Conservation (phyloP, 164 flowering plant genomes). For the Dillenia suffruticosa region DNA sequence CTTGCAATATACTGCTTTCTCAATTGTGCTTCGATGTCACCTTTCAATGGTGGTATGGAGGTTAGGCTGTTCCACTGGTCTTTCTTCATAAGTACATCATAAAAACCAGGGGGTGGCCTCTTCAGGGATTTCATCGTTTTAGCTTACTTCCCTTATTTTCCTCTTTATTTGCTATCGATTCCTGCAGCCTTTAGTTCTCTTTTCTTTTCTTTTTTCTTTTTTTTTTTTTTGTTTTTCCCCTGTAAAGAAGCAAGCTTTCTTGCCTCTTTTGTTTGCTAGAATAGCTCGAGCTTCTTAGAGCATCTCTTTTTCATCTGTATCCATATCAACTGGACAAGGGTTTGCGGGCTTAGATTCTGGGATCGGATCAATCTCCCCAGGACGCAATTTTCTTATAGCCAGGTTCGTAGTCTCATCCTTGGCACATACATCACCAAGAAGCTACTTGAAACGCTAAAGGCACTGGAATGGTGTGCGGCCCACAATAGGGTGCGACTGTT, state of each 20-base stretch:
- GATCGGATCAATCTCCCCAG: conserved; percentile 56
- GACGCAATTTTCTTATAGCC: conserved; percentile 44
- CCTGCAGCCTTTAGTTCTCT: conserved; percentile 60
- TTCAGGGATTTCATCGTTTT: conserved; percentile 53
- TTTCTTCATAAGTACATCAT: conserved; percentile 43
- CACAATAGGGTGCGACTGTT: conserved; percentile 55
- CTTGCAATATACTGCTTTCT: conserved; percentile 47
- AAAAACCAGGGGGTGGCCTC: conserved; percentile 53
- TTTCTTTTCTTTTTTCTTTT: too few relatives aligned
- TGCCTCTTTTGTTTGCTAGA: conserved; percentile 23
- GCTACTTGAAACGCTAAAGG: conserved; percentile 51
- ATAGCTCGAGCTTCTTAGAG: conserved; percentile 56
- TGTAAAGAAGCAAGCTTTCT: too few relatives aligned
- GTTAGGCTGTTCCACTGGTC: conserved; percentile 36
- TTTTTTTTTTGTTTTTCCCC: too few relatives aligned
- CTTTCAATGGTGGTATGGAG: conserved; percentile 55
- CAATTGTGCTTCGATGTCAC: conserved; percentile 43
- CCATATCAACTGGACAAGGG: conserved; percentile 62
- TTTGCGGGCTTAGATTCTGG: conserved; percentile 44
- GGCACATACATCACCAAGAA: conserved; percentile 53
- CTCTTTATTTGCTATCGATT: conserved; percentile 38
- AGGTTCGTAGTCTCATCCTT: conserved; percentile 54
- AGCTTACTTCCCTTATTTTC: conserved; percentile 50
- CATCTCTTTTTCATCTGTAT: conserved; percentile 63
- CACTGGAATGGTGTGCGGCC: conserved; percentile 57